Base-by-base conservation (phyloP, 2,329 filamentous ascomycete species). In the Dactylellina leptospora region DNA sequence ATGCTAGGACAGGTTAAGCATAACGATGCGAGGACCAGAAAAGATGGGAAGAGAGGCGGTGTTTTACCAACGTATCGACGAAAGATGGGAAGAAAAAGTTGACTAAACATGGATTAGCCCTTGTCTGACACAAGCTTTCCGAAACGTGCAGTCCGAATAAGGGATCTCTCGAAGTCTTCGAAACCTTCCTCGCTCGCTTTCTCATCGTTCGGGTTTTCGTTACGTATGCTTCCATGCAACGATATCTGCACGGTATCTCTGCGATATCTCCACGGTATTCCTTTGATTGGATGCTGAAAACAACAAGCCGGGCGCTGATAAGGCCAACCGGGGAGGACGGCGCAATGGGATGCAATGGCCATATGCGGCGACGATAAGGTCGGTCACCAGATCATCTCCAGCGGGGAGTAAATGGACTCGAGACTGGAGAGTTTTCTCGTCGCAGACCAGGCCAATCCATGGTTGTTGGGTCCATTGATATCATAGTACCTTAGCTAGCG, bases 41-140 rank as follows among this genome's bases (percentile, higher is more conserved):
- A 8, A 18, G 59, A 53, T 42, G 58, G 36, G 40, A 53, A 33
- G 25, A 36, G 56, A 42, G 44, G 61, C 61, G 51, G 61, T 58
- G 61, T 66, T 66, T 66, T 66, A 66, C 61, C 44, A 56, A 13
- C 44, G 61, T 66, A 66, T 66, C 61, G 61, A 56, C 51, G 63
- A 59, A 44, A 27, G 18, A n/a, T 5, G 27, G 27, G n/a, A 48
- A 16, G 40, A 55, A 54, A 30, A 58, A 33, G 64, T 62, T 56
- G 42, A 71, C 50, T 58, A 55, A 60, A 62, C 64, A 51, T 58
- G 64, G 64, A 44, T 63, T 62, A 56, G 55, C 48, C 44, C 64
- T 16, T 55, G 56, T 62, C 64, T 71, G 64, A 71, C 64, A 71
- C 64, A 61, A 71, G 40, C 55, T 38, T 70, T 71, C 58, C 64